Conservation (phyloP, 2,329 filamentous ascomycete genomes). For the Diaporthe citri region DNA sequence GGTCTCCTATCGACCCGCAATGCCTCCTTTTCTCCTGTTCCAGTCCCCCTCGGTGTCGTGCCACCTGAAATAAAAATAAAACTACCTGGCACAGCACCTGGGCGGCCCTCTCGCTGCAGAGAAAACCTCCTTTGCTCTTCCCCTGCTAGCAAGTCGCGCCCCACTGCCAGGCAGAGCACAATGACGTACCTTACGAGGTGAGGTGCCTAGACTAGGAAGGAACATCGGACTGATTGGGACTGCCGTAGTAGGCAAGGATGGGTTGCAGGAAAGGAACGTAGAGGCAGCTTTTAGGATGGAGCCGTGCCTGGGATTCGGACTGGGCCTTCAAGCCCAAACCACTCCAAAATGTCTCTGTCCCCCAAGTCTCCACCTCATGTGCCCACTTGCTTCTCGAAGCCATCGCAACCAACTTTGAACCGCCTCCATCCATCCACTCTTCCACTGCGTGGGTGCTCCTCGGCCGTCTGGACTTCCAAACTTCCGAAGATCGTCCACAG, state of each 20-base stretch:
- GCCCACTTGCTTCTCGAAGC: slow-evolving; percentile 25
- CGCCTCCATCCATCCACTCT: background rate
- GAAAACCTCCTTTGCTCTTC: background rate
- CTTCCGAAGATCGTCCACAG: background rate
- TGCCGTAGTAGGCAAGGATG: background rate
- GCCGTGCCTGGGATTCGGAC: background rate
- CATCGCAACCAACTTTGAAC: background rate
- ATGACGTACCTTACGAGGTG: too few relatives aligned
- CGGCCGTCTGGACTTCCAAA: background rate
- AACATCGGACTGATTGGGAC: background rate
- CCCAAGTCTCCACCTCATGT: slow-evolving; percentile 3
- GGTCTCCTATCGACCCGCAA: slow-evolving; percentile 17
- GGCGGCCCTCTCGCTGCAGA: background rate
- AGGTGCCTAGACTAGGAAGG: background rate
- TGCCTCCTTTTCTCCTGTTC: slow-evolving; percentile 28
- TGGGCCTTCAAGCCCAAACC: background rate
- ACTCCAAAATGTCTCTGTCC: slow-evolving; percentile 13
- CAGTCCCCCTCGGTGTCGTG: background rate
- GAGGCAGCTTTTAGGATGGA: slow-evolving; percentile 9
- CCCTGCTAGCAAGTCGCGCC: background rate
- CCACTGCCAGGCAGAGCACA: background rate
- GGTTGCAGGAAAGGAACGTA: background rate
- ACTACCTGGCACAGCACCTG: background rate
- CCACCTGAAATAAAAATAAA: background rate
- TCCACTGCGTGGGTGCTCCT: background rate